A percentile compares a stretch with the other conserved stretches of the same genome.
Evolutionary conservation across 1,139 yeast species (phyloP).

Genomic region (Suhomyces anneliseae): DNA sequence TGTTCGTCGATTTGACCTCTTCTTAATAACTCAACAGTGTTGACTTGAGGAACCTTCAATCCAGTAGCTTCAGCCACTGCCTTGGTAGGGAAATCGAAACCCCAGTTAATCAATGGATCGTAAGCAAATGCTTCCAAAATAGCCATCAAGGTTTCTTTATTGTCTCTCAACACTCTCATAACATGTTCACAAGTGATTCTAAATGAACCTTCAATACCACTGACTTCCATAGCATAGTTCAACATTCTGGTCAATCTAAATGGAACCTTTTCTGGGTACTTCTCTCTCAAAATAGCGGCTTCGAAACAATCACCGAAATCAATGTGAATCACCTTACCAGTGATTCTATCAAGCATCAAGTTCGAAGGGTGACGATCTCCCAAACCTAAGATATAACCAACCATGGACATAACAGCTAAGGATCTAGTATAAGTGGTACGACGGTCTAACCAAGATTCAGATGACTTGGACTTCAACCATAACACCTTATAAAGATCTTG

Average conservation of each 20-base stretch:
- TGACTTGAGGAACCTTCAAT: conserved; percentile 61
- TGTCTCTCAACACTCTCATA: conserved; percentile 89
- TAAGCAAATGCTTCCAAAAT: conserved; percentile 97
- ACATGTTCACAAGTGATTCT: conserved; percentile 96
- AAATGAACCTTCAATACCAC: conserved; percentile 97
- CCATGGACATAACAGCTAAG: conserved; percentile 96
- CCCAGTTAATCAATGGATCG: conserved; percentile 99
- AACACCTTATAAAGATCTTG: conserved; percentile 93
- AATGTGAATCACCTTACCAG: conserved; percentile 95
- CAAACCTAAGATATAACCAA: conserved; percentile 87
- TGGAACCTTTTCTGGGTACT: conserved; percentile 97
- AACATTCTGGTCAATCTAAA: conserved; percentile 96
- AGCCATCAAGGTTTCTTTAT: conserved; percentile 96
- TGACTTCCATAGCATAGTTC: conserved; percentile 97
- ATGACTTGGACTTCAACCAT: conserved; percentile 94
- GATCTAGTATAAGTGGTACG: conserved; percentile 96
- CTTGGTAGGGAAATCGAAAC: conserved; percentile 87
- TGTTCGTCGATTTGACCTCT: conserved; percentile 75
- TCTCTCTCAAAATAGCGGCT: conserved; percentile 94
- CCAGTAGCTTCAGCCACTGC: conserved; percentile 75
- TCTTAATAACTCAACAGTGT: conserved; percentile 66
- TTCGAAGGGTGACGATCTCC: conserved; percentile 99
- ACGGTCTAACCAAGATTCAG: conserved; percentile 97
- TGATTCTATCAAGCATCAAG: conserved; percentile 87
- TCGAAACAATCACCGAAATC: conserved; percentile 99